These are phyloP conservation scores for Trichomonascaceae sp. DNA, from an alignment of 1,139 yeast genomes.

Conservation along the genomic window DNA sequence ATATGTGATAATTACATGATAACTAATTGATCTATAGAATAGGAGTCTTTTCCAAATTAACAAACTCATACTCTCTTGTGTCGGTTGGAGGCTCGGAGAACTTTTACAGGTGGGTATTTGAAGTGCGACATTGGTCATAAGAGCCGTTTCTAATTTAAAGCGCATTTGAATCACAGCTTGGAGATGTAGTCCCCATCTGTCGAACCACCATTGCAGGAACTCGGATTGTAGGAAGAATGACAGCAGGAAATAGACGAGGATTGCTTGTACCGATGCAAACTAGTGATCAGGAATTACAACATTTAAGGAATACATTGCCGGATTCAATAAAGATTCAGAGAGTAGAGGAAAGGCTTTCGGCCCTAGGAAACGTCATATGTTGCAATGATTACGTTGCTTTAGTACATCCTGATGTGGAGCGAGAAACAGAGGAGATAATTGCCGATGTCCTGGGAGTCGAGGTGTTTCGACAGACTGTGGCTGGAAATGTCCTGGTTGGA, in stretches of 20 bases:
- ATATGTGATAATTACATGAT: not conserved
- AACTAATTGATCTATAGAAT: conserved; percentile 36
- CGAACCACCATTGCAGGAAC: conserved; percentile 98
- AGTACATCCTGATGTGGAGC: conserved; percentile 98
- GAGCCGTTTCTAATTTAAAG: conserved; percentile 33
- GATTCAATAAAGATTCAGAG: conserved; percentile 93
- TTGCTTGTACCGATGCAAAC: conserved; percentile 95
- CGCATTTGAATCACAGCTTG: conserved; percentile 95
- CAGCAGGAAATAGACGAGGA: conserved; percentile 98
- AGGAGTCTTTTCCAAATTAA: conserved; percentile 94
- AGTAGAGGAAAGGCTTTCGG: conserved; percentile 95
- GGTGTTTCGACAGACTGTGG: conserved; percentile 97
- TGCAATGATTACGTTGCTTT: conserved; percentile 98
- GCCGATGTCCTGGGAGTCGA: conserved; percentile 99
- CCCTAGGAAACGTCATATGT: conserved; percentile 95
- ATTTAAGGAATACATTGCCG: conserved; percentile 94
- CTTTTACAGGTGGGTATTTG: conserved; percentile 48
- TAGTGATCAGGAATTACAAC: conserved; percentile 98
- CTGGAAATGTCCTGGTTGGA: conserved; percentile 96
- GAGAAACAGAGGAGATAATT: conserved; percentile 97
- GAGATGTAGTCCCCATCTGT: conserved; percentile 92
- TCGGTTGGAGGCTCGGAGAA: conserved; percentile 98
- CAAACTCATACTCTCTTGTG: conserved; percentile 93
- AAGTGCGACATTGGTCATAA: not conserved
- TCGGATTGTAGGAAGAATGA: conserved; percentile 96